Conservation (phyloP, 305 asterid genomes). For the Rubia occidens region DNA sequence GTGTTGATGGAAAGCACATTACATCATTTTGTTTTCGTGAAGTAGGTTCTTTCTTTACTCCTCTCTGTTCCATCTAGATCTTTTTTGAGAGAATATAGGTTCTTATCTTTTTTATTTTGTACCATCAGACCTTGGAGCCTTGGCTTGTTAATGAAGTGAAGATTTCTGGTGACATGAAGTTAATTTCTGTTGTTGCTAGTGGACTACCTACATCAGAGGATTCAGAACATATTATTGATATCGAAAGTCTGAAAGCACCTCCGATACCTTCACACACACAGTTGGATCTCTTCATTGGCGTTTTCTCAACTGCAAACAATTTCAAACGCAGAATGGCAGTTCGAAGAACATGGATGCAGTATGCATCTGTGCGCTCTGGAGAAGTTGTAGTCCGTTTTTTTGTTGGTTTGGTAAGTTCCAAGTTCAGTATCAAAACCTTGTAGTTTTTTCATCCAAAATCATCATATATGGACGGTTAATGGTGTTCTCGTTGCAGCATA, state of each 20-base stretch:
- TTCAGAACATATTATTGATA: slow-evolving; percentile 60
- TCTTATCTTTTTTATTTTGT: slow-evolving; percentile 14
- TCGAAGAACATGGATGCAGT: slow-evolving; percentile 98
- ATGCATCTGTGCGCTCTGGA: slow-evolving; percentile 68
- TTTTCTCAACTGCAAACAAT: slow-evolving; percentile 86
- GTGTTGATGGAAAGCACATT: slow-evolving; percentile 90
- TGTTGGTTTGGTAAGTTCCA: slow-evolving; percentile 80
- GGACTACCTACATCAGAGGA: slow-evolving; percentile 94
- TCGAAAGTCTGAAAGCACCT: slow-evolving; percentile 63
- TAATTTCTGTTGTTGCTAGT: slow-evolving; percentile 77
- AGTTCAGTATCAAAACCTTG: background rate
- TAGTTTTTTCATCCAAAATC: background rate
- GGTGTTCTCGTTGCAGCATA: slow-evolving; percentile 52
- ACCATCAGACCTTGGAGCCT: slow-evolving; percentile 76
- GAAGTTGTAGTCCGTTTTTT: slow-evolving; percentile 85
- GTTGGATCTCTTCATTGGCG: slow-evolving; percentile 69
- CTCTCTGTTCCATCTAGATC: slow-evolving; percentile 9
- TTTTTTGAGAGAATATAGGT: slow-evolving; percentile 5
- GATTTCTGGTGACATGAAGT: slow-evolving; percentile 73
- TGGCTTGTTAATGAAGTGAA: slow-evolving; percentile 88
- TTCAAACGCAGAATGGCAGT: slow-evolving; percentile 97
- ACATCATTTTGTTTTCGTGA: slow-evolving; percentile 86
- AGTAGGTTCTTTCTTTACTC: slow-evolving; percentile 35
- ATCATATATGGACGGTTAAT: slow-evolving; percentile 3
- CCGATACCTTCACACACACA: slow-evolving; percentile 39